Evolutionary conservation across 257 asterid genomes (phyloP), one percentile per base, ranked within the genome.

Genomic region (Solanum paucissectum): DNA sequence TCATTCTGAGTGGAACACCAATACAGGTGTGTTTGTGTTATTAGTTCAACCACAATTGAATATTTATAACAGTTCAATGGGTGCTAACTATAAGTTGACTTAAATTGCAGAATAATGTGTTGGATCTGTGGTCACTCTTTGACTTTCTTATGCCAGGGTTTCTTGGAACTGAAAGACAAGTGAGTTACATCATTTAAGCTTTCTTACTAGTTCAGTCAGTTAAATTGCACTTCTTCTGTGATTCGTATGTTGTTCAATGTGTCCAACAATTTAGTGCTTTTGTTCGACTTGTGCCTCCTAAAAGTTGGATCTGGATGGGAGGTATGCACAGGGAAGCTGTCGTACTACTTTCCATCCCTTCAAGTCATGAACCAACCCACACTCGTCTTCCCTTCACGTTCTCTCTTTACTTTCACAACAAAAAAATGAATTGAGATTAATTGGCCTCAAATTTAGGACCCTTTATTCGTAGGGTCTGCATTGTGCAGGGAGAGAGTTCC

Each of bases 141-240:
- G 99, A 97, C 95, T 97, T 97, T 91, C 99, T 97, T 85, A 97
- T 97, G 99, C 99, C 99, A 36, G 99, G 99, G 88, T 97, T 97
- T 92, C 99, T 97, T 87, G 99, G 99, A 92, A 97, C 99, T 12
- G 99, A 97, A 89, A 95, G 98, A 96, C 99, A 97, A 90, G 99
- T 97, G 94, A 87, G 95, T 90, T 79, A 52, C 79, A 75, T 87
- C 76, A 76, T 83, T 32, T 58, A 25, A 79, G 66, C 36, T 76
- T 76, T 76, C 60, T 76, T 76, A 40, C 36, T 49, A 40, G 21
- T 76, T 76, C 32, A 76, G 58, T 76, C 60, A 40, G 83, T 76
- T 76, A 29, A 49, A 82, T 18, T 49, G 42, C 42, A 49, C 71
- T 82, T 82, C 11, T 52, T n/a, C 36, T 82, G 32, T 82, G 23